These are phyloP conservation scores for Solanum hybrid DNA, from an alignment of 305 asterid genomes.

Conservation along the genomic window DNA sequence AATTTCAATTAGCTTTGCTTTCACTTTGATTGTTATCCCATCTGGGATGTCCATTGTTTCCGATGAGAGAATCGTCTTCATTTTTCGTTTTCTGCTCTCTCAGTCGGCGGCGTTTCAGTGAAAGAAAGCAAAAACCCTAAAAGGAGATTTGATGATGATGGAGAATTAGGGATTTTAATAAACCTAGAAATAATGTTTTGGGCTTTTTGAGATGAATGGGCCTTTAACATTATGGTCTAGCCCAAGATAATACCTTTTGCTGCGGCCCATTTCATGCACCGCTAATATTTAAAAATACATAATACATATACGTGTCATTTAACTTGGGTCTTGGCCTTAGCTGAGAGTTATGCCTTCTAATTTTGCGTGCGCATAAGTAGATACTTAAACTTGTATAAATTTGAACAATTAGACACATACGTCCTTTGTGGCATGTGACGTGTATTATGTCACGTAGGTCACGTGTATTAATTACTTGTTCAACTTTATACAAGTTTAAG, in stretches of 20 bases:
- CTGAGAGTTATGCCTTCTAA: neutral
- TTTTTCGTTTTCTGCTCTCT: slow-evolving; percentile 2
- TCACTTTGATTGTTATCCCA: slow-evolving; percentile 43
- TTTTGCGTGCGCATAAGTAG: neutral
- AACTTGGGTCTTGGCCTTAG: too few relatives aligned
- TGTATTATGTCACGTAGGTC: neutral
- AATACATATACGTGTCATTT: neutral
- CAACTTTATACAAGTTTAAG: neutral
- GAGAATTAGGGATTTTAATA: neutral
- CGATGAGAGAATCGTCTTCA: slow-evolving; percentile 44
- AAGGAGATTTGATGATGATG: neutral
- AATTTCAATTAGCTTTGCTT: slow-evolving; percentile 42
- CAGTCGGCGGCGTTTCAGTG: neutral
- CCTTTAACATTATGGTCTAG: neutral
- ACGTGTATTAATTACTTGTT: neutral
- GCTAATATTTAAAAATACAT: rapidly evolving
- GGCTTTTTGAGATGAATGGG: neutral
- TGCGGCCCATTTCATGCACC: neutral
- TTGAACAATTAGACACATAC: neutral
- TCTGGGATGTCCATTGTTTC: slow-evolving; percentile 51
- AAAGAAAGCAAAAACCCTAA: neutral
- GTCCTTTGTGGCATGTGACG: neutral
- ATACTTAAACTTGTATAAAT: neutral
- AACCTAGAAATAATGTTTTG: neutral
- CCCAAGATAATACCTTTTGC: neutral